These are phyloP conservation scores for Cordyceps cicadae DNA, from an alignment of 2,329 filamentous ascomycete genomes.

Conservation along the genomic window DNA sequence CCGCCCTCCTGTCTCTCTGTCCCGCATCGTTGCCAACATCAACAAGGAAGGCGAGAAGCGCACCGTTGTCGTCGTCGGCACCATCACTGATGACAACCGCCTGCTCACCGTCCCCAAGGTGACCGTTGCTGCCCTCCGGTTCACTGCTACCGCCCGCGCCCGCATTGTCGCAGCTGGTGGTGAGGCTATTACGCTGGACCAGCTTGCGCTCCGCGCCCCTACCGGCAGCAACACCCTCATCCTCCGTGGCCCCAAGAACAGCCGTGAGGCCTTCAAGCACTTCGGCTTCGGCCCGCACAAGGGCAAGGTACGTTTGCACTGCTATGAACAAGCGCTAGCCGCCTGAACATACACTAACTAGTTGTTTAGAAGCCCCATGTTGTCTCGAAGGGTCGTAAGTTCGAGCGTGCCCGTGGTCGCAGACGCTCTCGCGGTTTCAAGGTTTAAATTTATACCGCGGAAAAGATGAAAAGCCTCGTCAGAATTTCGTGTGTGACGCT, in stretches of 20 bases:
- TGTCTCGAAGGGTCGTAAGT: conserved; percentile 98
- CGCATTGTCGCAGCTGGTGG: conserved; percentile 90
- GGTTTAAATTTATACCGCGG: conserved; percentile 61
- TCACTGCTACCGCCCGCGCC: conserved; percentile 92
- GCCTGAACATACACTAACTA: conserved; percentile 24
- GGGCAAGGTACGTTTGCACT: conserved; percentile 66
- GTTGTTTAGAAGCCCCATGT: conserved; percentile 78
- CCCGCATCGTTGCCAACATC: conserved; percentile 70
- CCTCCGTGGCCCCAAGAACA: conserved; percentile 96
- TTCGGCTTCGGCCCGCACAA: conserved; percentile 97
- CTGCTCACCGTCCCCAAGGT: conserved; percentile 85
- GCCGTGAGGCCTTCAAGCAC: conserved; percentile 97
- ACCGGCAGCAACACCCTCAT: conserved; percentile 96
- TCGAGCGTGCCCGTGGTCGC: conserved; percentile 97
- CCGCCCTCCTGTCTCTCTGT: conserved; percentile 89
- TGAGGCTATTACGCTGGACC: conserved; percentile 91
- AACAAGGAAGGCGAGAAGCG: conserved; percentile 62
- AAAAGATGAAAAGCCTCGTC: neutral
- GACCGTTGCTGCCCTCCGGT: conserved; percentile 86
- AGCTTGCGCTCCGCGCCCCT: conserved; percentile 89
- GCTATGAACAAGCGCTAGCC: neutral
- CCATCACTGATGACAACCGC: conserved; percentile 96
- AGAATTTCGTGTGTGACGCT: conserved; percentile 11
- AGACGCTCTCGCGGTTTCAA: conserved; percentile 99
- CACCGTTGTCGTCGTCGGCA: conserved; percentile 89